Evolutionary conservation across 2,329 filamentous ascomycete genomes (phyloP).

Genomic region (Ceratocystis alfenasii): DNA sequence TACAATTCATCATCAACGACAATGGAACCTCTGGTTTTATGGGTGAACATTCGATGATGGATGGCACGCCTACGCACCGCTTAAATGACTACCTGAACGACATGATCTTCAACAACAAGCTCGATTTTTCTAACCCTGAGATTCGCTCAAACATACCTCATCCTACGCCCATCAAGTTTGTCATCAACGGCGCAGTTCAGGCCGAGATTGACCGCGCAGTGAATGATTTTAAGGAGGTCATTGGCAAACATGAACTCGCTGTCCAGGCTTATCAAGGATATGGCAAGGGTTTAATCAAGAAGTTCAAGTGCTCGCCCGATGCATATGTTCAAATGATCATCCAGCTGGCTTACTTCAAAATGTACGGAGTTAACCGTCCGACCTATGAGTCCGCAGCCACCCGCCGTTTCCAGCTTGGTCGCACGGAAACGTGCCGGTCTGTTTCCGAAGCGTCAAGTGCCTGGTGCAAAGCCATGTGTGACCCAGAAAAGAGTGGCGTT

Average conservation of each 20-base stretch:
- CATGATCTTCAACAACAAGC: conserved; percentile 84
- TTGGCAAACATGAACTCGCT: conserved; percentile 76
- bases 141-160: conserved; percentile 76
- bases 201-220: conserved; percentile 67
- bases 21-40: conserved; percentile 96
- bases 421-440: conserved; percentile 87
- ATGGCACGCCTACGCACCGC: conserved; percentile 92
- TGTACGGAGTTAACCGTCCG: conserved; percentile 95
- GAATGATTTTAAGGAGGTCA: conserved; percentile 67
- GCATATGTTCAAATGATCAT: conserved; percentile 98
- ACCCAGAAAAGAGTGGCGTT: conserved; percentile 50
- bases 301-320: conserved; percentile 96
- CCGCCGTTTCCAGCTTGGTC: conserved; percentile 87
- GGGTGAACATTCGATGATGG: conserved; percentile 99
- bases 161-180: conserved; percentile 65
- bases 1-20: conserved; percentile 96
- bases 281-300: conserved; percentile 97
- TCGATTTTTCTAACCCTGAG: conserved; percentile 70
- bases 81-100: conserved; percentile 91
- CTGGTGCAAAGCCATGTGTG: conserved; percentile 79
- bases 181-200: conserved; percentile 60
- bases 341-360: conserved; percentile 95
- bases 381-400: conserved; percentile 96
- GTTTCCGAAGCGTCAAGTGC: conserved; percentile 85
- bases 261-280: conserved; percentile 96